Conservation (phyloP, 164 flowering plant species). For the Umbellularia californica region DNA sequence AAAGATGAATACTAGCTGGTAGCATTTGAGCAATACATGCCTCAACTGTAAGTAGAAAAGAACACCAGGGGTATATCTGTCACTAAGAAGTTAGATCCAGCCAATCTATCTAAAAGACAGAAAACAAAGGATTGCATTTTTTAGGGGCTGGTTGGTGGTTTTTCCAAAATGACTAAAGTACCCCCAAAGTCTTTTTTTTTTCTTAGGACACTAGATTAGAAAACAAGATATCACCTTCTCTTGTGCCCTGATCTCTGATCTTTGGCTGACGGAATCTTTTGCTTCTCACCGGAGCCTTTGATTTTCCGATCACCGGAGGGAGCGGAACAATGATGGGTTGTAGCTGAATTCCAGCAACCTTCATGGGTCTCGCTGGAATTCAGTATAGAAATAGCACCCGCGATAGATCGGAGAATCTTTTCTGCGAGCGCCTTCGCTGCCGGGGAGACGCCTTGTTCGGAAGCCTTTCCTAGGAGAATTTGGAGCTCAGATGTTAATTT, state of each 20-base stretch:
- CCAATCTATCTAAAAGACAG: too few relatives aligned
- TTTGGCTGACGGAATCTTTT: not conserved
- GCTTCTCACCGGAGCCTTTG: conserved; percentile 12
- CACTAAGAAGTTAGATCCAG: too few relatives aligned
- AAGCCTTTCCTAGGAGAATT: not conserved
- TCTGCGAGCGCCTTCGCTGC: not conserved
- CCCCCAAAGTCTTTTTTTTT: not conserved
- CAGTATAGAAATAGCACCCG: conserved; percentile 4
- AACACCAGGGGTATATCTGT: not conserved
- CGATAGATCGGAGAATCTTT: conserved; percentile 1
- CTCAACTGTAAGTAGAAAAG: not conserved
- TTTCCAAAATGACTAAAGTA: conserved; percentile 1
- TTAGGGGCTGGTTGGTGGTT: too few relatives aligned
- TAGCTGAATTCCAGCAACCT: conserved; percentile 8
- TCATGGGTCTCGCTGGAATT: conserved; percentile 6
- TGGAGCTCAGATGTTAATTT: conserved; percentile 4
- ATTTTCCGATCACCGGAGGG: conserved; percentile 5
- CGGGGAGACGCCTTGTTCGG: not conserved
- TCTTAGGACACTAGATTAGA: not conserved
- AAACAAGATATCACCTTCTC: conserved; percentile 10
- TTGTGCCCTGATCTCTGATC: conserved; percentile 4
- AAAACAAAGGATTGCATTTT: too few relatives aligned
- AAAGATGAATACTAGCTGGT: not conserved
- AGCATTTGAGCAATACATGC: not conserved
- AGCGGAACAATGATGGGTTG: not conserved